Base-by-base conservation (phyloP, 345 rosid species). In the Noccaea bulbosa region DNA sequence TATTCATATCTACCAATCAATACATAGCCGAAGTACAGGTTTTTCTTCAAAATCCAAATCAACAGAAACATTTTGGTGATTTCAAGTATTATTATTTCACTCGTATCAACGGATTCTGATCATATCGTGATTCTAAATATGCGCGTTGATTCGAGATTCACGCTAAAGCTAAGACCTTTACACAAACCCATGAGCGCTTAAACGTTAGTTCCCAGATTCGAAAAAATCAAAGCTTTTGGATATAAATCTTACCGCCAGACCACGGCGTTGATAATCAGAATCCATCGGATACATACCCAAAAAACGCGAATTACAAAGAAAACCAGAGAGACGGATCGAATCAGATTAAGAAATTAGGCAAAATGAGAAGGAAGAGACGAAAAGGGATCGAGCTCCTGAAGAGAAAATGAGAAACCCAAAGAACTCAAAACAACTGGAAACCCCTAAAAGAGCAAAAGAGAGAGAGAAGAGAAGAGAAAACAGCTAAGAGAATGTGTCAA, bases 221-320 rank as follows among this genome's bases (percentile, higher is more conserved):
- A 2, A 17, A 7, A 46, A 41, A 54, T 17, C 6, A 52, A 68
- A 57, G 65, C 48, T 69, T 59, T 44, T 30, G 45, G 10, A 39
- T 14, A 9, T 32, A 32, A 45, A 4, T 39, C 77, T 76, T 74
- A 82, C 84, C 85, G 45, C 77, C 40, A 61, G 34, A 60, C 69
- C 64, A 33, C 52, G 83, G 22, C 65, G 77, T 41, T 39, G 66
- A 61, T 74, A 80, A 22, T 69, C 79, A 63, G 57, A 66, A 53
- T 78, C 88, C 88, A 84, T 84, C 6, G 65, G 61, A 64, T 48
- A 32, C 73, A 80, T 48, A 73, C 20, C 12, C 27, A 46, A 47
- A 69, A 20, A 53, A 11, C 39, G 6, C 0, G 12, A 27, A 40
- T 37, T 27, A 41, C 47, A 22, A 11, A 33, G 8, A 12, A 53